phyloP scores from a whole-genome alignment of 306 rosid genomes.

The Ormosia semicastrata region DNA sequence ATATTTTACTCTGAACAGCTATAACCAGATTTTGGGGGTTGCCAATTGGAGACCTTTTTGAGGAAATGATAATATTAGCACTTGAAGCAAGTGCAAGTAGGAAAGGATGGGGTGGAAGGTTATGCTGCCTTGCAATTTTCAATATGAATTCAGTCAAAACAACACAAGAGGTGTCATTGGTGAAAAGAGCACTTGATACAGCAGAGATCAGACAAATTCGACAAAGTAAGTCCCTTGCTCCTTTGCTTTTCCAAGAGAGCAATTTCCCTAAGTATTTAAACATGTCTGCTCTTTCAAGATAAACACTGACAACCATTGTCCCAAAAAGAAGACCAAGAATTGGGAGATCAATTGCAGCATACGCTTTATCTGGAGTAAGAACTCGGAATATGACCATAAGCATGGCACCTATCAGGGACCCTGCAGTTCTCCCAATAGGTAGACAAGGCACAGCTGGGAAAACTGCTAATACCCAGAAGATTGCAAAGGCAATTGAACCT shows the following conservation, averaged over 20 bases:
- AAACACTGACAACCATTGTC: conserved; percentile 91
- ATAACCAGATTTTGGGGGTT: conserved; percentile 89
- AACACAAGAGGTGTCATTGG: conserved; percentile 87
- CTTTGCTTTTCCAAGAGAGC: conserved; percentile 81
- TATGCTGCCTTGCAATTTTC: conserved; percentile 81
- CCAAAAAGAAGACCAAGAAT: conserved; percentile 93
- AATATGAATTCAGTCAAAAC: conserved; percentile 86
- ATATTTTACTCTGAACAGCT: conserved; percentile 71
- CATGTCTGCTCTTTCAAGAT: conserved; percentile 93
- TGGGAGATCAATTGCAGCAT: conserved; percentile 73
- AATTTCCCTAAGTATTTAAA: conserved; percentile 80
- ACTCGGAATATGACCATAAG: conserved; percentile 77
- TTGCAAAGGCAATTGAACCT: conserved; percentile 72
- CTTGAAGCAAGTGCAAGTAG: conserved; percentile 92
- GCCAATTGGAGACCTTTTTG: conserved; percentile 94
- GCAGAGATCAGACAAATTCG: conserved; percentile 86
- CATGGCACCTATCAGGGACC: conserved; percentile 87
- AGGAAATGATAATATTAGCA: too few relatives aligned
- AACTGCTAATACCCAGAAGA: conserved; percentile 88
- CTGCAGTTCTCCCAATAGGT: conserved; percentile 91
- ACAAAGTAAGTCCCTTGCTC: conserved; percentile 79
- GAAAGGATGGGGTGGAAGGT: conserved; percentile 86
- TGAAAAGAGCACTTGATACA: conserved; percentile 77
- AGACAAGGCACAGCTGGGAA: conserved; percentile 86
- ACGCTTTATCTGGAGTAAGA: conserved; percentile 71